Evolutionary conservation across 2,329 filamentous ascomycete genomes (phyloP).

Genomic region (Domatiomyces globalis): DNA sequence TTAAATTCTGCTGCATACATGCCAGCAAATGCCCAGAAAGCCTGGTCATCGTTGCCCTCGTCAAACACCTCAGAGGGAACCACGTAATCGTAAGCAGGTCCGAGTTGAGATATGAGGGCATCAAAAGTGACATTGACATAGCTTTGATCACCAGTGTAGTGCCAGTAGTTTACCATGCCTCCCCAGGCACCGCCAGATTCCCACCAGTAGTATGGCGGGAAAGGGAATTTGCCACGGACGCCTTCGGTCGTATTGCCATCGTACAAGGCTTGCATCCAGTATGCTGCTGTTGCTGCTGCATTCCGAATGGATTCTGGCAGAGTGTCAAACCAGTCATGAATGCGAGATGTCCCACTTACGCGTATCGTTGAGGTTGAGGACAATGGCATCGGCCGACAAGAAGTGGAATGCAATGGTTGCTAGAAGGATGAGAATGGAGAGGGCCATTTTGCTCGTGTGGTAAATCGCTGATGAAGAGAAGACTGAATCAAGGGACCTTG

Average conservation of each 20-base stretch:
- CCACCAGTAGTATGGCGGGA: constrained; percentile 58
- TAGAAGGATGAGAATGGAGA: background rate
- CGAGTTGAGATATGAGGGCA: constrained; percentile 47
- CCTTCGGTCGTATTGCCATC: constrained; percentile 37
- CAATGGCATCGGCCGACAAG: constrained; percentile 12
- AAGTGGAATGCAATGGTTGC: background rate
- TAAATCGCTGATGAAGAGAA: background rate
- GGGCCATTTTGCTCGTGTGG: background rate
- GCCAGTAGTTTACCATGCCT: constrained; percentile 55
- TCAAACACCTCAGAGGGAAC: constrained; percentile 27
- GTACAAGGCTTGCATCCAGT: constrained; percentile 40
- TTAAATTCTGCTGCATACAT: constrained; percentile 53
- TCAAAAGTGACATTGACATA: constrained; percentile 48
- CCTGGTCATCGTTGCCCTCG: constrained; percentile 53
- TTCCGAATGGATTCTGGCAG: constrained; percentile 29
- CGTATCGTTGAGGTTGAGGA: constrained; percentile 20
- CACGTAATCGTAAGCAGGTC: constrained; percentile 47
- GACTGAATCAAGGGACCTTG: background rate
- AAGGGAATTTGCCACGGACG: constrained; percentile 45
- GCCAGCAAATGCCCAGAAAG: constrained; percentile 55
- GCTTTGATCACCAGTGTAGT: constrained; percentile 46
- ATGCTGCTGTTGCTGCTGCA: constrained; percentile 30
- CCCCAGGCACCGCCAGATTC: constrained; percentile 52
- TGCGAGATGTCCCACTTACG: constrained; percentile 13
- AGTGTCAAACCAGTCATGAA: constrained; percentile 1